phyloP scores from a whole-genome alignment of 495 filamentous ascomycete species.

The Beverwykella pulmonaria region DNA sequence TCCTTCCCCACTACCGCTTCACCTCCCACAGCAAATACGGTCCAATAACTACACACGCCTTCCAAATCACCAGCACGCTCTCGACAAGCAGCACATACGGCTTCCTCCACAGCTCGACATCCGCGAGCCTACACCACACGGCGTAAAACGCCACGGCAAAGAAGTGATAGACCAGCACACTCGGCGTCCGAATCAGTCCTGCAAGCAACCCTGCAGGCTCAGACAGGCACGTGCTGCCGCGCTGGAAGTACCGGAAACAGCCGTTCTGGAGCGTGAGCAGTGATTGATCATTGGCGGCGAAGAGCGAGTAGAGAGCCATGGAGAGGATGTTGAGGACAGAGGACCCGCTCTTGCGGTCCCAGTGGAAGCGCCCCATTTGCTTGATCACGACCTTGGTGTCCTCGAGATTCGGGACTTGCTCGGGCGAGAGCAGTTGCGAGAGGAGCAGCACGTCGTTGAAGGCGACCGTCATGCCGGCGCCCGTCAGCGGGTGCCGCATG shows the following conservation, averaged over 20 bases:
- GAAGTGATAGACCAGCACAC: constrained; percentile 87
- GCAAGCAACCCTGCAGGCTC: constrained; percentile 82
- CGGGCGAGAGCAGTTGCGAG: constrained; percentile 68
- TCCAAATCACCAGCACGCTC: constrained; percentile 32
- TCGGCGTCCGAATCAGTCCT: constrained; percentile 76
- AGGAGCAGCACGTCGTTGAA: constrained; percentile 84
- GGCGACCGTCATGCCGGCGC: constrained; percentile 94
- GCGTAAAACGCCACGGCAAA: constrained; percentile 88
- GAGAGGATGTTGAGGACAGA: constrained; percentile 95
- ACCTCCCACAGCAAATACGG: constrained; percentile 40
- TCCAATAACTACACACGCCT: constrained; percentile 38
- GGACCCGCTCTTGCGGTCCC: constrained; percentile 77
- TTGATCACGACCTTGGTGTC: constrained; percentile 64
- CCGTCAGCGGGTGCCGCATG: constrained; percentile 94
- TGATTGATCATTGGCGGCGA: constrained; percentile 78
- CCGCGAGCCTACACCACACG: constrained; percentile 64
- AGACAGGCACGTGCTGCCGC: constrained; percentile 68
- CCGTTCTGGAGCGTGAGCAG: constrained; percentile 82
- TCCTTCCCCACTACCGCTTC: constrained; percentile 18
- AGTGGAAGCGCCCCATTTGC: constrained; percentile 81
- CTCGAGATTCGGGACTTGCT: constrained; percentile 66
- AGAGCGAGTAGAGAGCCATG: constrained; percentile 85
- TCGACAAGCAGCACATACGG: constrained; percentile 29
- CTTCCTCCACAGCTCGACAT: constrained; percentile 11
- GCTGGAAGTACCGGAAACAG: constrained; percentile 91